A percentile compares a stretch with the other conserved stretches of the same genome.
These are phyloP conservation scores for Fonsecaea monophora DNA, from an alignment of 2,329 filamentous ascomycete genomes.

Conservation along the genomic window DNA sequence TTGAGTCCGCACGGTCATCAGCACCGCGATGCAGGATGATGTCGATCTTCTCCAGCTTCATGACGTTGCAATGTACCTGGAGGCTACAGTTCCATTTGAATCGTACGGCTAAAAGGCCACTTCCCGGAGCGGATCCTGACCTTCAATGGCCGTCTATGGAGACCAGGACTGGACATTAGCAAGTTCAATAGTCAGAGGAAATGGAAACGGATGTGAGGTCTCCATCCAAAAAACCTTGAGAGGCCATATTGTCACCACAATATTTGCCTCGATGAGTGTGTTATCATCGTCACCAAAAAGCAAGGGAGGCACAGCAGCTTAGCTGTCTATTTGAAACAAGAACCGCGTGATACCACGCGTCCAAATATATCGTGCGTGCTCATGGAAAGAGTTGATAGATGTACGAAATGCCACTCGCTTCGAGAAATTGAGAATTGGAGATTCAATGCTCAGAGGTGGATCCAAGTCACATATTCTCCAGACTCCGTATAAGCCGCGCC, in stretches of 20 bases:
- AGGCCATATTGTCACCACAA: neutral
- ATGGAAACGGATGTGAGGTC: neutral
- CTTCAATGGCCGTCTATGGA: neutral
- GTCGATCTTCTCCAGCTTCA: constrained; percentile 18
- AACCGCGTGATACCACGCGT: neutral
- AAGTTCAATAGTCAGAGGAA: neutral
- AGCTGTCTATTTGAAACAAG: neutral
- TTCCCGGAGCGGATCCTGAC: constrained; percentile 4
- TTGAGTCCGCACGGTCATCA: neutral
- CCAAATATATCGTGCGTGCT: neutral
- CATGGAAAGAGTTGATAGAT: neutral
- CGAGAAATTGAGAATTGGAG: neutral
- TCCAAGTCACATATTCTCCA: neutral
- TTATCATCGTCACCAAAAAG: neutral
- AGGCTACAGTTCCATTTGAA: constrained; percentile 8
- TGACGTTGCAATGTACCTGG: neutral
- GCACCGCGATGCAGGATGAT: neutral
- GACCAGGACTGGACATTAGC: neutral
- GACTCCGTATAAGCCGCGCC: neutral
- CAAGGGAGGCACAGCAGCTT: neutral
- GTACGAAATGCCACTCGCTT: too few relatives aligned
- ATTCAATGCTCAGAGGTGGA: neutral
- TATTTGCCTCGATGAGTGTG: neutral
- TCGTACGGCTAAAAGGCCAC: constrained; percentile 11
- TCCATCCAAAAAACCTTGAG: neutral